Base-by-base conservation (phyloP, 1,139 yeast genomes). In the Pichia cactophila region DNA sequence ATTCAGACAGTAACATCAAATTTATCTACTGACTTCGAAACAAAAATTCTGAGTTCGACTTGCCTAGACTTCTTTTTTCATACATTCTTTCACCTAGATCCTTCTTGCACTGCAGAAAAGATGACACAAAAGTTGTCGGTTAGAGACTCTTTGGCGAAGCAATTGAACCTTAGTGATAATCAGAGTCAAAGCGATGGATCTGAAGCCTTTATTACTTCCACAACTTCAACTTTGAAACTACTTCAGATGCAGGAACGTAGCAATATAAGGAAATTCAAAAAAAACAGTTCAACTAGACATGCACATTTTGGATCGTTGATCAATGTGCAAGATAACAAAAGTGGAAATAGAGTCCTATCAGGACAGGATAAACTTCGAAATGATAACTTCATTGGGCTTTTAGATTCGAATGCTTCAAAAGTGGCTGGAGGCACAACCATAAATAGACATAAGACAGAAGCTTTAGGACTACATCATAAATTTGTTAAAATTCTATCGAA, bases 301-400 rank as follows among this genome's bases (percentile, higher is more conserved):
- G 92, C 95, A 4, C 74, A 96, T 42, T 92, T 92, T 69, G 98
- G 98, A 1, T 82, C 97, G 0, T 70, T 90, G 56, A 66, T 89
- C 11, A 83, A 95, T 1, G 73, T 89, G 33, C 79, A 82, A 53
- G 75, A 80, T 33, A 48, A 45, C 29, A 72, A 75, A 14, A 78
- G 77, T 50, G 73, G 75, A 51, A 77, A 75, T 43, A 69, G 86
- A 29, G 79, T 87, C 16, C 79, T 88, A 0, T 80, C 95, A 1
- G 96, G 96, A 5, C 90, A 86, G 56, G 80, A 54, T 16, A 58
- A 57, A 28, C 48, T 61, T 20, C 31, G 54, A 23, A 56, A 53
- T 42, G 42, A 49, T 5, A 59, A 58, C 46, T 41, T 58, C 7
- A 37, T 63, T 9, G 60, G 60, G 23, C 54, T 61, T 23, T 50